Evolutionary conservation across 2,329 filamentous ascomycete species (phyloP).

Genomic region (Curvularia eragrostidis): DNA sequence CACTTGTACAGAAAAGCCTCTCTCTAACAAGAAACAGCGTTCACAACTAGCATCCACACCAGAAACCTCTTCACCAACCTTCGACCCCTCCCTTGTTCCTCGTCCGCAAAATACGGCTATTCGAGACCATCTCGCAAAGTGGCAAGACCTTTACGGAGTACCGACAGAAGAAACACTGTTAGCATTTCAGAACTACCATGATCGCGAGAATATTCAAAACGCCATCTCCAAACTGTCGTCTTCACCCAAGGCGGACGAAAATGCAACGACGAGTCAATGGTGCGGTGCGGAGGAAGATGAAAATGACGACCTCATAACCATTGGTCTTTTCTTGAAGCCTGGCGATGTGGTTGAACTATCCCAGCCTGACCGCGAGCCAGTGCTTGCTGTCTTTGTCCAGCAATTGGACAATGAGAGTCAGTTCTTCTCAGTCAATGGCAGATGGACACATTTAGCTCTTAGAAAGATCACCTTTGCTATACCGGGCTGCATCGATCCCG

Average conservation of each 20-base stretch:
- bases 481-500: conserved; percentile 56
- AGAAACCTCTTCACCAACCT: conserved; percentile 7
- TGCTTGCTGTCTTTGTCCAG: conserved; percentile 59
- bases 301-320: conserved; percentile 43
- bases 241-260: conserved; percentile 34
- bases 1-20: background rate
- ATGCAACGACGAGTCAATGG: conserved; percentile 29
- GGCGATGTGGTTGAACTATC: conserved; percentile 60
- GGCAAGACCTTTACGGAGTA: conserved; percentile 53
- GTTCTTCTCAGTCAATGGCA: conserved; percentile 59
- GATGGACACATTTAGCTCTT: conserved; percentile 53
- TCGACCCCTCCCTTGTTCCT: conserved; percentile 24
- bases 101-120: conserved; percentile 28
- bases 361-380: conserved; percentile 45
- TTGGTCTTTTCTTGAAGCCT: conserved; percentile 49
- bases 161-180: conserved; percentile 39
- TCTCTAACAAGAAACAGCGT: conserved; percentile 26
- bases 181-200: conserved; percentile 43
- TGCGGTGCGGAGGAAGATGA: conserved; percentile 29
- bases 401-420: conserved; percentile 52
- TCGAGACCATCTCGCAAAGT: conserved; percentile 45
- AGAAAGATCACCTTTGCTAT: conserved; percentile 57
- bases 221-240: conserved; percentile 31
- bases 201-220: conserved; percentile 34
- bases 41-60: conserved; percentile 17